A percentile compares a stretch with the other conserved stretches of the same genome.
These are phyloP conservation scores for Ophiosphaerella korrae DNA, from an alignment of 2,329 filamentous ascomycete genomes.

Conservation along the genomic window DNA sequence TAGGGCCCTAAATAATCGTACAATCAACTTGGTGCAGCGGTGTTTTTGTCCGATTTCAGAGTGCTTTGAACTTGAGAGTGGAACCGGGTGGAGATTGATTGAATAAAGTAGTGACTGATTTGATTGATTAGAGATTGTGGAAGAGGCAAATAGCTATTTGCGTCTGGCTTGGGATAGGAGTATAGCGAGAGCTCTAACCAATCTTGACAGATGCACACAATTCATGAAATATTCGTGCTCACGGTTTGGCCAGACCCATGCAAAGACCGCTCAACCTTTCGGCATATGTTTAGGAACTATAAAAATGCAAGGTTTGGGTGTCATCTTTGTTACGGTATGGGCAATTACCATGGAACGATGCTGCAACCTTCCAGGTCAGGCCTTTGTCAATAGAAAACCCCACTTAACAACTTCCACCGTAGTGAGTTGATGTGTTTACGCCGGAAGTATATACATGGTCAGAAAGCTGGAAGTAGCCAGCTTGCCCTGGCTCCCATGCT, in stretches of 20 bases:
- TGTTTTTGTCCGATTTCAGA: too few species aligned
- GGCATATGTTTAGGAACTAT: conserved; percentile 49
- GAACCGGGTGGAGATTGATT: too few species aligned
- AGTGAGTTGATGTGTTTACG: conserved; percentile 45
- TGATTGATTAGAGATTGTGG: too few species aligned
- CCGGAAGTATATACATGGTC: conserved; percentile 16
- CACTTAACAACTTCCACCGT: conserved; percentile 51
- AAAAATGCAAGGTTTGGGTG: conserved; percentile 50
- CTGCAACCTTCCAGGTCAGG: conserved; percentile 49
- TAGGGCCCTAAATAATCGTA: too few species aligned
- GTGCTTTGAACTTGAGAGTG: too few species aligned
- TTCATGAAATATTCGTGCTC: conserved; percentile 54
- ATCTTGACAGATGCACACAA: conserved; percentile 52
- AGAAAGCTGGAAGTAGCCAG: conserved; percentile 39
- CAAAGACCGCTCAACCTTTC: conserved; percentile 46
- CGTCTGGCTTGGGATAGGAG: too few species aligned
- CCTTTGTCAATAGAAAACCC: conserved; percentile 50
- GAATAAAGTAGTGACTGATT: too few species aligned
- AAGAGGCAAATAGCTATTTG: too few species aligned
- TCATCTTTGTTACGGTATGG: conserved; percentile 45
- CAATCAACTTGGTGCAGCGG: too few species aligned
- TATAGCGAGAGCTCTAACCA: conserved; percentile 18
- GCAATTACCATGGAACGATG: conserved; percentile 52
- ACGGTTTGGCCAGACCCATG: conserved; percentile 55
- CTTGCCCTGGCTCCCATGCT: conserved; percentile 47